A percentile compares a stretch with the other conserved stretches of the same genome.
Conservation (phyloP, 148 eudicot genomes). For the Vaccinium macrocarpon region DNA sequence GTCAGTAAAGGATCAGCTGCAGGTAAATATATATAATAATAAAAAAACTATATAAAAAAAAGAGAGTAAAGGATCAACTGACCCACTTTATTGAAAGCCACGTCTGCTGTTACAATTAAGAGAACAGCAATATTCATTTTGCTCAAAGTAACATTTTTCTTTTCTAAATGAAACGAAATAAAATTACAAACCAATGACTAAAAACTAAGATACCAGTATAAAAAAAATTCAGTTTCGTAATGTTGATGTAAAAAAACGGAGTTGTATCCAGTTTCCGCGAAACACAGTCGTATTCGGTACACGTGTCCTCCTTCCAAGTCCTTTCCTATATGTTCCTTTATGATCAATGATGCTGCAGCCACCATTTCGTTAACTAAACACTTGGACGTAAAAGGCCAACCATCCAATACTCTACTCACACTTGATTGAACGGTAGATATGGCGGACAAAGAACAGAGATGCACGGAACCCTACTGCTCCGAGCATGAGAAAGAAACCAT, state of each 20-base stretch:
- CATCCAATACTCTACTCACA: constrained; percentile 14
- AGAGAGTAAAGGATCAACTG: too few relatives aligned
- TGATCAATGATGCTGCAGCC: background rate
- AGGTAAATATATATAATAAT: too few relatives aligned
- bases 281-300: background rate
- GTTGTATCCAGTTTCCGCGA: background rate
- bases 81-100: background rate
- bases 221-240: background rate
- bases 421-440: constrained; percentile 28
- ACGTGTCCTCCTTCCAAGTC: background rate
- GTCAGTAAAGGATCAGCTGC: too few relatives aligned
- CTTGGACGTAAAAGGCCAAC: background rate
- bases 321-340: background rate
- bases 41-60: too few relatives aligned
- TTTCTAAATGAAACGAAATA: background rate
- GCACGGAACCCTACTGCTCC: constrained; percentile 43
- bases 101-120: background rate
- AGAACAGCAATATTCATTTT: background rate
- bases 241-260: background rate
- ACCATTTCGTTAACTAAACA: background rate
- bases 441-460: constrained; percentile 32
- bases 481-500: constrained; percentile 45
- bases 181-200: background rate
- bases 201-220: background rate
- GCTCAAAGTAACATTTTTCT: background rate